Evolutionary conservation across 495 filamentous ascomycete species (phyloP), one percentile per base, ranked within the genome.

Genomic region (Penicillium longicatenatum): DNA sequence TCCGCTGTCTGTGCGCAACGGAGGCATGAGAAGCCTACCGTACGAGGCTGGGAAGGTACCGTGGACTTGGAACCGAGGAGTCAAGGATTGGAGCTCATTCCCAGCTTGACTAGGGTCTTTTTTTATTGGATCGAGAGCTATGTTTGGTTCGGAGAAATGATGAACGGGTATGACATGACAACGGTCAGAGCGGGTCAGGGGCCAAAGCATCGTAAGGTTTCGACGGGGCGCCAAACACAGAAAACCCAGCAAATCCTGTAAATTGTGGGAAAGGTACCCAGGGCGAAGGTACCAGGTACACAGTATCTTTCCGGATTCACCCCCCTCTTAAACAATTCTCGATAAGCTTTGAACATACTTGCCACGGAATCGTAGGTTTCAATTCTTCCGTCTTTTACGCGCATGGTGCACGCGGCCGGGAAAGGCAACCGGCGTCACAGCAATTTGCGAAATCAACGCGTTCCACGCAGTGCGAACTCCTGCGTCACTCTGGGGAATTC

Each of bases 341-440:
- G 37, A 39, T 39, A 39, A 39, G 37, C 37, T 39, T 39, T 39
- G 37, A 35, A n/a, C 14, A 22, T 24, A 26, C 26, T 26, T 30
- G 46, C 21, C 33, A 37, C 37, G 31, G 6, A 35, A 35, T 35
- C 31, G n/a, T n/a, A 17, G 37, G 14, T 39, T 39, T 4, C 37
- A 17, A 39, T 39, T 39, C 14, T 39, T 39, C 37, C 37, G 37
- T 7, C 31, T 35, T 35, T 39, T 17, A 39, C 24, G 9, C 20
- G 45, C 45, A 39, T 35, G 5, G 35, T 44, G 63, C 65, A 71
- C 53, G 67, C 53, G 21, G 62, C 69, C 65, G 48, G 54, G 63
- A 69, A 57, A 55, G 67, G 67, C 42, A 71, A 70, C 49, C 57
- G 52, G 46, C 24, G 42, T 30, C n/a, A 50, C 12, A 37, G 30